Evolutionary conservation across 352 stramenopile genomes (phyloP).

Genomic region (Phytophthora sp.): DNA sequence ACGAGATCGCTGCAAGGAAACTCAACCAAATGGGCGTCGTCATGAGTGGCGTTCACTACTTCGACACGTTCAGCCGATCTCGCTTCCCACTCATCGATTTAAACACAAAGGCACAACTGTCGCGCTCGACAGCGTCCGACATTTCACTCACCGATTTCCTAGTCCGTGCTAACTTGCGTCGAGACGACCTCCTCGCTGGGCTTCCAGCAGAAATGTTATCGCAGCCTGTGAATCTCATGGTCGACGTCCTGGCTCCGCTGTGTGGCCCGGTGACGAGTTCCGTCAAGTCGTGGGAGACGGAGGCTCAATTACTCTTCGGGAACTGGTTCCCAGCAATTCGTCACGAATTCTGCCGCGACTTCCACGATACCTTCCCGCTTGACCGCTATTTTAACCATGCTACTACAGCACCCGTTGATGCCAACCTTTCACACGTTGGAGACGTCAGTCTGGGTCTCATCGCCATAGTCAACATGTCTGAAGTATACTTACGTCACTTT

Average conservation of each 20-base stretch:
- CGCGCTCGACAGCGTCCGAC: constrained; percentile 13
- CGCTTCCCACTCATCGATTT: constrained; percentile 37
- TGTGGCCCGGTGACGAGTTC: constrained; percentile 30
- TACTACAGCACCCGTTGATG: constrained; percentile 8
- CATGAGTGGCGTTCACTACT: constrained; percentile 44
- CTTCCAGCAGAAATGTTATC: constrained; percentile 29
- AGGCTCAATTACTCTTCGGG: constrained; percentile 43
- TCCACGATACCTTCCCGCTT: constrained; percentile 35
- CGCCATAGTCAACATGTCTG: constrained; percentile 36
- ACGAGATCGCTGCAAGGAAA: constrained; percentile 40
- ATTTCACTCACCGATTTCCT: constrained; percentile 43
- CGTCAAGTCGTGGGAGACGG: constrained; percentile 21
- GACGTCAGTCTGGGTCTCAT: constrained; percentile 31
- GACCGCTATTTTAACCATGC: constrained; percentile 44
- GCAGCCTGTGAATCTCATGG: constrained; percentile 40
- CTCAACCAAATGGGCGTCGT: constrained; percentile 38
- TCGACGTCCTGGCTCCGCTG: constrained; percentile 41
- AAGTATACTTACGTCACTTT: constrained; percentile 47
- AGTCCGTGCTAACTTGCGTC: constrained; percentile 38
- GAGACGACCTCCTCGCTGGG: constrained; percentile 29
- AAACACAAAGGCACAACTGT: constrained; percentile 16
- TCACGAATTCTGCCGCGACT: constrained; percentile 53
- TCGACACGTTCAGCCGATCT: constrained; percentile 39
- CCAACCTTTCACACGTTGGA: constrained; percentile 38
- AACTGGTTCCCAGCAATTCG: constrained; percentile 45